Conservation (phyloP, 2,329 filamentous ascomycete species). For the Purpureocillium takamizusanense region DNA sequence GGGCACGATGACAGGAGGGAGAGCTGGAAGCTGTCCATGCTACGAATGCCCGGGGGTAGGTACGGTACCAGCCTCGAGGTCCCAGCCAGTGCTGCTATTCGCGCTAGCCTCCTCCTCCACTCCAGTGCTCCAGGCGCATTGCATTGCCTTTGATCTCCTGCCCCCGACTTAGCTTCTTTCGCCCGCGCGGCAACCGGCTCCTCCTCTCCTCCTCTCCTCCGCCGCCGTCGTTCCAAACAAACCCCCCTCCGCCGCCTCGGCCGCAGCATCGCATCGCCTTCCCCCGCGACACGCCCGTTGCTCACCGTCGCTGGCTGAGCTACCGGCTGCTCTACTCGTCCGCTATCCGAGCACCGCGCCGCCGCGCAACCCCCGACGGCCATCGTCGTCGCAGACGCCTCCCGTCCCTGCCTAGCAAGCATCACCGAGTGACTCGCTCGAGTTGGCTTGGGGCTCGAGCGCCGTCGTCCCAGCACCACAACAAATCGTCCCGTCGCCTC, state of each 20-base stretch:
- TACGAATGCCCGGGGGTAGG: no score
- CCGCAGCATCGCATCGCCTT: conserved; percentile 1
- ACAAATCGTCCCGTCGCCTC: not conserved
- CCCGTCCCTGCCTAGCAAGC: no score
- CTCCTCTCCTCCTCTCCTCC: not conserved
- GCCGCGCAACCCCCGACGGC: no score
- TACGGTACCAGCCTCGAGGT: no score
- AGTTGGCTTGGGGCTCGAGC: not conserved
- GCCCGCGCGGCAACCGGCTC: not conserved
- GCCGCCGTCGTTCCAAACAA: not conserved
- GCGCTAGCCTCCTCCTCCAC: no score
- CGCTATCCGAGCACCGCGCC: no score
- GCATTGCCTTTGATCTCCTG: not conserved
- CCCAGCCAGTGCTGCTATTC: no score
- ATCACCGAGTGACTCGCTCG: no score
- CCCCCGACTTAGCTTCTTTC: not conserved
- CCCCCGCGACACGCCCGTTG: conserved; percentile 1
- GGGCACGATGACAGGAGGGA: no score
- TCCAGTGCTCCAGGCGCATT: no score
- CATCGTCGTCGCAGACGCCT: no score
- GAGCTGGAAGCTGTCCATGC: no score
- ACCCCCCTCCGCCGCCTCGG: not conserved
- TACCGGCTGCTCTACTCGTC: not conserved
- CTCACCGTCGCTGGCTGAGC: not conserved
- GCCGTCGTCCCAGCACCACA: not conserved